These are phyloP conservation scores for Naganishia kalamii DNA, from an alignment of 768 basidiomycete species.

Conservation along the genomic window DNA sequence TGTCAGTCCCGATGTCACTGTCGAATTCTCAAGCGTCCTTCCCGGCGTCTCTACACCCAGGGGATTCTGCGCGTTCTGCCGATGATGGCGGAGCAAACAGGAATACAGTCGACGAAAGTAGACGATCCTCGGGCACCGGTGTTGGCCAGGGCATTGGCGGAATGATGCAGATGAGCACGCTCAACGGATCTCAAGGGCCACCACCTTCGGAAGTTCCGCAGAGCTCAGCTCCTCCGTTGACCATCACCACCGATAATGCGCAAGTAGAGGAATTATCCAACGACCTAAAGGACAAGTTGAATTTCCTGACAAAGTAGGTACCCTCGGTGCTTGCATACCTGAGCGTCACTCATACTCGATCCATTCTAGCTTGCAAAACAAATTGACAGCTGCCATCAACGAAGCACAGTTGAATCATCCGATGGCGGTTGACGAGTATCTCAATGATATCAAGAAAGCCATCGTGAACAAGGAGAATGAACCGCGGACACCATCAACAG, in stretches of 20 bases:
- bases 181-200: neutral
- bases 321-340: neutral
- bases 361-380: conserved; percentile 32
- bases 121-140: conserved; percentile 10
- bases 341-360: neutral
- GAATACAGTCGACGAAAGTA: conserved; percentile 4
- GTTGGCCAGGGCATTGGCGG: neutral
- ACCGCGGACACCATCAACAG: conserved; percentile 13
- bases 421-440: conserved; percentile 36
- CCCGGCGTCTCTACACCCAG: neutral
- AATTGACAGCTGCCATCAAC: conserved; percentile 37
- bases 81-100: neutral
- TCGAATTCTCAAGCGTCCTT: conserved; percentile 4
- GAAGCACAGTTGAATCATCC: conserved; percentile 39
- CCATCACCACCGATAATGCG: conserved; percentile 29
- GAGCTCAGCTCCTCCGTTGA: conserved; percentile 22
- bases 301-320: conserved; percentile 40
- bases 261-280: conserved; percentile 30
- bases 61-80: neutral
- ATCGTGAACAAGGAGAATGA: conserved; percentile 29
- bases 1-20: conserved; percentile 14
- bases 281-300: conserved; percentile 41
- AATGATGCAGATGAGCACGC: neutral
- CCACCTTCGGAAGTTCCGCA: conserved; percentile 26
- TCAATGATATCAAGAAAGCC: conserved; percentile 39